phyloP scores from a whole-genome alignment of 768 basidiomycete species.

The Ramaria rubella region DNA sequence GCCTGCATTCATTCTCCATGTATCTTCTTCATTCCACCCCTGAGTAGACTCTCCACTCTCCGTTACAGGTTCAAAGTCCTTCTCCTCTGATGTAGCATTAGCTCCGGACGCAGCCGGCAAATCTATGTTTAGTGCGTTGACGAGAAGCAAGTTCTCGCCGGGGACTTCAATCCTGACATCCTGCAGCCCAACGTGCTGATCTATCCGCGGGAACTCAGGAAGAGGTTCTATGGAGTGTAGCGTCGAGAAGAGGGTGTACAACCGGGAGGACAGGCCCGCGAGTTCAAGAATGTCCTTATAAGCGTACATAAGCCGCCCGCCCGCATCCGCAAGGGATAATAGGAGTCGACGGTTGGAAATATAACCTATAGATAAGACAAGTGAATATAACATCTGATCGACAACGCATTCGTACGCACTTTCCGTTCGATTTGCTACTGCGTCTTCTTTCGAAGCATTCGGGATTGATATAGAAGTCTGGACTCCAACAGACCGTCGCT shows the following conservation, averaged over 20 bases:
- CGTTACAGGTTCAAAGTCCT: constrained; percentile 3
- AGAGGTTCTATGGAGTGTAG: constrained; percentile 60
- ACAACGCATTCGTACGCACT: too few species aligned
- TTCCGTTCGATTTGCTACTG: constrained; percentile 45
- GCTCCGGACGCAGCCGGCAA: constrained; percentile 1
- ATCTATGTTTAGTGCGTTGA: not conserved
- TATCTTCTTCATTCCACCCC: constrained; percentile 13
- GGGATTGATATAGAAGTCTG: constrained; percentile 7
- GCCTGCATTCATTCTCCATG: constrained; percentile 31
- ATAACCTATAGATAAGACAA: constrained; percentile 47
- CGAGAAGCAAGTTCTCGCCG: constrained; percentile 10
- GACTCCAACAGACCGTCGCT: constrained; percentile 32
- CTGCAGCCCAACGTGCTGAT: constrained; percentile 51
- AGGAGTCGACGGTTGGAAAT: constrained; percentile 89
- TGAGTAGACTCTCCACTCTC: constrained; percentile 6
- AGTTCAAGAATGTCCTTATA: constrained; percentile 93
- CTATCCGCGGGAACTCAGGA: constrained; percentile 19
- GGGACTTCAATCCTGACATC: constrained; percentile 72
- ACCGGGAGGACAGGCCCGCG: constrained; percentile 86
- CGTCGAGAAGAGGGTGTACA: constrained; percentile 83
- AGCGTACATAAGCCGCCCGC: constrained; percentile 92
- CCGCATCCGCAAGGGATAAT: constrained; percentile 93
- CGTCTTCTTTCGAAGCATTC: constrained; percentile 19
- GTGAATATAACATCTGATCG: too few species aligned
- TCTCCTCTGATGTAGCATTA: not conserved